Evolutionary conservation across 2,329 filamentous ascomycete genomes (phyloP), one percentile per base, ranked within the genome.

Genomic region (Apiospora phragmitis): DNA sequence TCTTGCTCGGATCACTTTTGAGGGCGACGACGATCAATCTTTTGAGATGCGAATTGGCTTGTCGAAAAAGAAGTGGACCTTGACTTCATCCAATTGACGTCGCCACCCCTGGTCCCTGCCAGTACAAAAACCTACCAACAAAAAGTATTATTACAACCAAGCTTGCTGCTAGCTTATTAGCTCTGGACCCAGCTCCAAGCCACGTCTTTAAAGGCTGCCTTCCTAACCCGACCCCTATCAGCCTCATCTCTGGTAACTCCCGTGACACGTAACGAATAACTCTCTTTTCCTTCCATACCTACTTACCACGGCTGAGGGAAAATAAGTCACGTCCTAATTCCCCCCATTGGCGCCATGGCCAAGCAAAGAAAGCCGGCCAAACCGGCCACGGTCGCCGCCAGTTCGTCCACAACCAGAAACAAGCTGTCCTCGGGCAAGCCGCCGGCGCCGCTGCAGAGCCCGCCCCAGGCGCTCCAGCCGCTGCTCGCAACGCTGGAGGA

Each of bases 401-500:
- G 14, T n/a, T 42, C 38, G 4, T 4, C 24, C 12, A 35, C 26
- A 4, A 14, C 26, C 1, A 24, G 74, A 69, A 74, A 72, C 70
- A 78, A 79, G 71, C 77, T 79, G 4, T 77, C 74, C 65, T 74
- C 78, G 69, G 78, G 79, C 71, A 77, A 79, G 5, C 85, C 85
- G 9, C 91, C 91, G 0, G 80, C 86, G 41, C 93, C 93, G 9
- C 97, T 96, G 85, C 87, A 88, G 75, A 85, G 85, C 71, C 89
- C 90, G 0, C 89, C 93, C 0, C 80, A 88, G 67, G 85, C 86
- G 42, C 87, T 97, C 69, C 76, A 86, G 68, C 87, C 90, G 14
- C 91, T 97, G 79, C 86, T 93, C 77, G 83, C 87, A 45, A 87
- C 85, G 59, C 90, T 97, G 71, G 87, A 90, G 71, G 85, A 88